These are phyloP conservation scores for Aspergillus calidoustus DNA, from an alignment of 2,329 filamentous ascomycete genomes.

Conservation along the genomic window DNA sequence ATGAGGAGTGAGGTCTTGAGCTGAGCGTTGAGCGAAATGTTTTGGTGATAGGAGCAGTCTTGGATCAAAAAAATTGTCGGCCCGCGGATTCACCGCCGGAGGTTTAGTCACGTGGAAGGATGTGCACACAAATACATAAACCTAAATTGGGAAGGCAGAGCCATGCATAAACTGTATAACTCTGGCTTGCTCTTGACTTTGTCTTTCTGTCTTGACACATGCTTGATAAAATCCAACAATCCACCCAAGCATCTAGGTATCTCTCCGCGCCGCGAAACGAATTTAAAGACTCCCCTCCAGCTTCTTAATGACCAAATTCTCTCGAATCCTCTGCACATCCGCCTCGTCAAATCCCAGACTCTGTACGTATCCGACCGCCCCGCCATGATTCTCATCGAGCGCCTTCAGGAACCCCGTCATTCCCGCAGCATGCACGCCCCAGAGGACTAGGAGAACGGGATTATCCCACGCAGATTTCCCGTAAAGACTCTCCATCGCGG, in stretches of 20 bases:
- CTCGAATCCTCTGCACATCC: conserved; percentile 28
- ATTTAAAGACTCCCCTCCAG: background rate
- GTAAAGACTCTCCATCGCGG: conserved; percentile 23
- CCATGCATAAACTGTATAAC: conserved; percentile 7
- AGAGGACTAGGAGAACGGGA: conserved; percentile 30
- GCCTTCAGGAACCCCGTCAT: conserved; percentile 33
- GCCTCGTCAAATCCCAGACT: conserved; percentile 27
- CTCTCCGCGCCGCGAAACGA: background rate
- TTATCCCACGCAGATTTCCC: conserved; percentile 28
- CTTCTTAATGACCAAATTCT: conserved; percentile 21
- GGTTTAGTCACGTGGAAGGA: background rate
- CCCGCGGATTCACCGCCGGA: background rate
- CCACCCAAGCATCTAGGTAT: background rate
- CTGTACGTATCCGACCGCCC: conserved; percentile 29
- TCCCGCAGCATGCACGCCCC: conserved; percentile 28
- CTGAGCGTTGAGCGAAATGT: background rate
- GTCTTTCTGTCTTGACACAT: background rate
- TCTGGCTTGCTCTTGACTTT: background rate
- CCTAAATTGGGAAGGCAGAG: no score
- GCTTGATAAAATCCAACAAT: background rate
- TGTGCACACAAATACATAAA: background rate
- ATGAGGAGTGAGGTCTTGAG: background rate
- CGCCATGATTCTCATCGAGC: conserved; percentile 28
- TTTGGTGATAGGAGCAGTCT: background rate
- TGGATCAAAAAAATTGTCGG: conserved; percentile 10